Percentiles rank a stretch among this genome's conserved stretches.
Evolutionary conservation across 2,329 filamentous ascomycete species (phyloP).

Genomic region (Paracoccidioides brasiliensis): DNA sequence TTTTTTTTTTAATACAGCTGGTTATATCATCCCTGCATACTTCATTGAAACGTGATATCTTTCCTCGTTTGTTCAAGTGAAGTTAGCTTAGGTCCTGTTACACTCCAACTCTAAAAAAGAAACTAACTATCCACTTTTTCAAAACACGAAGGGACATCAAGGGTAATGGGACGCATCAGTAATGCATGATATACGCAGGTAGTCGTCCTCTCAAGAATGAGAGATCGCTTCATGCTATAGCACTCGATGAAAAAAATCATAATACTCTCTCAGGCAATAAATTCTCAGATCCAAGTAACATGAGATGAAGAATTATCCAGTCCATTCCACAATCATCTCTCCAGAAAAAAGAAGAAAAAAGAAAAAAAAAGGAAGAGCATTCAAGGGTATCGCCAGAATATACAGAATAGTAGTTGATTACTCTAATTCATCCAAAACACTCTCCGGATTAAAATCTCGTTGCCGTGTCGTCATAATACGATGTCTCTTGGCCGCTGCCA

Average conservation of each 20-base stretch:
- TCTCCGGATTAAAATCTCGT: conserved; percentile 35
- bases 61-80: too few species aligned
- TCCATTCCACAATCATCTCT: background rate
- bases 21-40: background rate
- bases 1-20: background rate
- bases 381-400: background rate
- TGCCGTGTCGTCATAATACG: conserved; percentile 35
- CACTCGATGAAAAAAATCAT: too few species aligned
- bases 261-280: background rate
- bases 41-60: too few species aligned
- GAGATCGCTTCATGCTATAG: too few species aligned
- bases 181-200: too few species aligned
- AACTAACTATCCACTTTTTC: too few species aligned
- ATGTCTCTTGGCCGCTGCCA: conserved; percentile 25
- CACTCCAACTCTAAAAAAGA: too few species aligned
- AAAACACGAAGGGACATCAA: too few species aligned
- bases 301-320: background rate
- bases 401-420: background rate
- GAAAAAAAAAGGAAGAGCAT: background rate
- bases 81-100: too few species aligned
- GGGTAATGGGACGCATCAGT: too few species aligned
- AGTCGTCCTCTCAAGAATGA: too few species aligned
- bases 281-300: background rate
- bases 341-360: background rate
- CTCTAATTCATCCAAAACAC: conserved; percentile 25